These are phyloP conservation scores for Neonectria magnoliae DNA, from an alignment of 2,329 filamentous ascomycete genomes.

Conservation along the genomic window DNA sequence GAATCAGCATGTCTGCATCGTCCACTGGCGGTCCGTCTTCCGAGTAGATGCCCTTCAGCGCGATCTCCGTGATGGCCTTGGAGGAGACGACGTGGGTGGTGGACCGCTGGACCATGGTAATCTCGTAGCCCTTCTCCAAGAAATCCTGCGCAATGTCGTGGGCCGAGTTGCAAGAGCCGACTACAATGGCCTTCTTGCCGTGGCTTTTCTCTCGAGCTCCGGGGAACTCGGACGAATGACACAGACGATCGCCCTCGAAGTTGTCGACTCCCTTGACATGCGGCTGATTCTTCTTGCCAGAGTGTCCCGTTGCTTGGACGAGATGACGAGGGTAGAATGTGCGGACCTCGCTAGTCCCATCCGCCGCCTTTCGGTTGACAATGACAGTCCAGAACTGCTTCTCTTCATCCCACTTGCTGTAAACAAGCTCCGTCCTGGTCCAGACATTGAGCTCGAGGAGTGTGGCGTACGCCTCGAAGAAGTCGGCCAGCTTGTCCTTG, in stretches of 20 bases:
- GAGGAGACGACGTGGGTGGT: conserved; percentile 72
- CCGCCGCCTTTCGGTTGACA: conserved; percentile 59
- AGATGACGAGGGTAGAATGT: conserved; percentile 70
- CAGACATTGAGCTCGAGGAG: conserved; percentile 76
- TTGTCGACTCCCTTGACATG: conserved; percentile 63
- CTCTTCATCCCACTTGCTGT: conserved; percentile 60
- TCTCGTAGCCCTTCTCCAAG: conserved; percentile 71
- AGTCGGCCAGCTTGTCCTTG: conserved; percentile 77
- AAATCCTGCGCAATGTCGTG: conserved; percentile 77
- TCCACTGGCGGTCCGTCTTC: conserved; percentile 68
- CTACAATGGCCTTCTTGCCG: conserved; percentile 70
- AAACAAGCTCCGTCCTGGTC: conserved; percentile 61
- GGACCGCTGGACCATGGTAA: conserved; percentile 76
- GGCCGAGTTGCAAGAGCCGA: conserved; percentile 75
- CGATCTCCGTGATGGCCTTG: conserved; percentile 60
- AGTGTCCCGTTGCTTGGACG: conserved; percentile 74
- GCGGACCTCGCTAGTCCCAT: conserved; percentile 60
- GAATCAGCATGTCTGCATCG: conserved; percentile 71
- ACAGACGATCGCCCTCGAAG: conserved; percentile 69
- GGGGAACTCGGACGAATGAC: conserved; percentile 69
- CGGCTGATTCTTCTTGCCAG: conserved; percentile 72
- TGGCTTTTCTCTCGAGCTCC: conserved; percentile 59
- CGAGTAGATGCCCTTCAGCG: conserved; percentile 60
- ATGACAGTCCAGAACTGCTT: conserved; percentile 64
- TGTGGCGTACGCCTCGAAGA: conserved; percentile 72